Conservation (phyloP, 768 basidiomycete species). For the Leccinum variicolor region DNA sequence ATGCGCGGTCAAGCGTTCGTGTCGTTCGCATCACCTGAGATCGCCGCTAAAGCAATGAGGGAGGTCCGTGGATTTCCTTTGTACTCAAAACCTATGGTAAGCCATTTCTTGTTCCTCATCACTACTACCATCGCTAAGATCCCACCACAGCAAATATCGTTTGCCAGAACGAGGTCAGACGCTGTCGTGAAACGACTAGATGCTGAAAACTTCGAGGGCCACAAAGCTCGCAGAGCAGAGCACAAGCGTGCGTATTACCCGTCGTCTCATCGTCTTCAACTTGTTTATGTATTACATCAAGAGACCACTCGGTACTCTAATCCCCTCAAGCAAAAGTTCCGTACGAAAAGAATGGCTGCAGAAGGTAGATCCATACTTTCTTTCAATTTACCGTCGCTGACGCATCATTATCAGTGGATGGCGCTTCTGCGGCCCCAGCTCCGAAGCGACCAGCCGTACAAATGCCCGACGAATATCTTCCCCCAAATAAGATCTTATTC, state of each 20-base stretch:
- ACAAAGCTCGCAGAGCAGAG: slow-evolving; percentile 69
- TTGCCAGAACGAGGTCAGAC: slow-evolving; percentile 86
- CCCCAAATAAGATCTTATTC: slow-evolving; percentile 99
- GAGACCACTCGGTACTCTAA: slow-evolving; percentile 84
- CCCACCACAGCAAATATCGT: slow-evolving; percentile 83
- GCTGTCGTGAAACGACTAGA: slow-evolving; percentile 81
- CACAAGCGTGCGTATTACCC: slow-evolving; percentile 72
- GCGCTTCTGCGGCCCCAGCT: slow-evolving; percentile 58
- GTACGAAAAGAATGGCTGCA: slow-evolving; percentile 74
- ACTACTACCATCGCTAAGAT: not conserved
- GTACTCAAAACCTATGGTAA: slow-evolving; percentile 95
- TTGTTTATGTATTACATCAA: slow-evolving; percentile 28
- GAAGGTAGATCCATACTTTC: slow-evolving; percentile 50
- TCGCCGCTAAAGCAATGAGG: slow-evolving; percentile 83
- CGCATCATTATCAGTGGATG: slow-evolving; percentile 52
- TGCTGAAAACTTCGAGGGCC: slow-evolving; percentile 61
- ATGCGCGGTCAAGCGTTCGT: slow-evolving; percentile 99
- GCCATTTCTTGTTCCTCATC: slow-evolving; percentile 13
- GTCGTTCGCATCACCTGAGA: slow-evolving; percentile 79
- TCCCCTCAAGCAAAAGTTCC: slow-evolving; percentile 84
- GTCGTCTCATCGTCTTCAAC: not conserved
- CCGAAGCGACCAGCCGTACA: slow-evolving; percentile 83
- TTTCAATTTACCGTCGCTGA: not conserved
- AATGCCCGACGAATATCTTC: slow-evolving; percentile 99
- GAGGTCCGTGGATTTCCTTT: slow-evolving; percentile 94